Evolutionary conservation across 257 asterid genomes (phyloP), one percentile per base, ranked within the genome.

Genomic region (Schizonepeta tenuifolia): DNA sequence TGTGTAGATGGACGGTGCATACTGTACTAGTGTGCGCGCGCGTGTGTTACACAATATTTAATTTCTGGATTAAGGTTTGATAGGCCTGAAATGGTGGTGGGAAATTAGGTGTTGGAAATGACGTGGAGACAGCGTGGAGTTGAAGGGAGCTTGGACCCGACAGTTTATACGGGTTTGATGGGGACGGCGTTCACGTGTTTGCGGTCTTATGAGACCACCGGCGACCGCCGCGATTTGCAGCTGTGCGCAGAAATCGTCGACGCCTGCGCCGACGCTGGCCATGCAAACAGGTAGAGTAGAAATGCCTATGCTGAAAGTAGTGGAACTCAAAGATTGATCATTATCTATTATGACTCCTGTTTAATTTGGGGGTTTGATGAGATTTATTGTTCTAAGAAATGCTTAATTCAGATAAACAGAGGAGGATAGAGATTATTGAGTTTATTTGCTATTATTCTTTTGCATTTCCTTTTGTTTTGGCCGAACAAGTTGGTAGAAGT

Each of bases 151-250:
- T 69, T 79, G 60, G 97, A 90, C 76, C 87, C 89, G 20, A 85
- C 85, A 3, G 85, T 84, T 59, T 88, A 80, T 63, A 78, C 94
- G 63, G 96, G 97, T 7, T 64, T 90, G 80, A 70, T 90, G 65
- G 97, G 97, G 62, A 88, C 94, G 28, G 92, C 97, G 51, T 84
- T 86, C 82, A 77, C 83, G 65, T 90, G 96, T 70, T 70, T 90
- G 78, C 80, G 92, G 67, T 85, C 91, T 22, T 89, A 85, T 49
- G 85, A 84, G 82, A 84, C 89, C 70, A 87, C 96, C 74, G 90
- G 88, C 21, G 78, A 71, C 79, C 84, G 18, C 80, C 75, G 47
- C 38, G 96, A 90, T 76, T 74, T 90, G 86, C 70, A 57, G 11
- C 44, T 88, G 75, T 86, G 95, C 77, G 64, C 73, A 0, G 93